Evolutionary conservation across 352 stramenopile genomes (phyloP).

Genomic region (Pythium folliculosum): DNA sequence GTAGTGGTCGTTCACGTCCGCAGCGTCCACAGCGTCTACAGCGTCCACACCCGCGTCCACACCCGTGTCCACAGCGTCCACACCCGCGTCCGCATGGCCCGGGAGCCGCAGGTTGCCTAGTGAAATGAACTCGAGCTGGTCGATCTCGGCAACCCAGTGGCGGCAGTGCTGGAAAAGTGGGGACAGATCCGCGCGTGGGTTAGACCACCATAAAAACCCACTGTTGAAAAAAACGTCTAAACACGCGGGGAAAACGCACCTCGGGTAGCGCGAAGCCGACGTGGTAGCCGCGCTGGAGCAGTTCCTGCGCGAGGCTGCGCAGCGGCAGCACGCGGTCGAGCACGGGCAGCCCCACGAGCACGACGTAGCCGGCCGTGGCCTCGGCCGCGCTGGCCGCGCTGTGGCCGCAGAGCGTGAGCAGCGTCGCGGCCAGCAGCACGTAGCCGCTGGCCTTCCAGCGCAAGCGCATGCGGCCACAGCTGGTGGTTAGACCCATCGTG

Average conservation of each 20-base stretch:
- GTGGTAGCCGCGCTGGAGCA: constrained; percentile 71
- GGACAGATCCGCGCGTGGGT: background rate
- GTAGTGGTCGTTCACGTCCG: constrained; percentile 73
- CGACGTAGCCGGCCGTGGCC: constrained; percentile 56
- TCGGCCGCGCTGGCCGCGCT: constrained; percentile 12
- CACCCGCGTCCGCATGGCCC: background rate
- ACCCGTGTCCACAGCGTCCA: background rate
- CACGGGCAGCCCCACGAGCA: constrained; percentile 84
- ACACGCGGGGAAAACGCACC: constrained; percentile 27
- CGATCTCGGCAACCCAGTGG: constrained; percentile 75
- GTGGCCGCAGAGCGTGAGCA: constrained; percentile 16
- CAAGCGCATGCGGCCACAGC: background rate
- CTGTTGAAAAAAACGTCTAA: background rate
- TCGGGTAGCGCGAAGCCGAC: constrained; percentile 82
- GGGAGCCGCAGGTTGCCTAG: constrained; percentile 47
- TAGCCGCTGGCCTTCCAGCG: constrained; percentile 20
- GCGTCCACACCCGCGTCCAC: background rate
- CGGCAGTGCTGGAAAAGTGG: constrained; percentile 54
- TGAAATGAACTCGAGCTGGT: constrained; percentile 80
- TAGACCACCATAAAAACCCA: background rate
- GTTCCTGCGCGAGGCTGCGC: constrained; percentile 72
- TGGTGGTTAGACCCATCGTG: too few relatives aligned
- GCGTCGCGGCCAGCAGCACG: constrained; percentile 12
- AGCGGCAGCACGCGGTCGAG: constrained; percentile 82
- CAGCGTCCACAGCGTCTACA: constrained; percentile 3